Evolutionary conservation across 2,329 filamentous ascomycete species (phyloP).

Genomic region (Penicillium vulpinum): DNA sequence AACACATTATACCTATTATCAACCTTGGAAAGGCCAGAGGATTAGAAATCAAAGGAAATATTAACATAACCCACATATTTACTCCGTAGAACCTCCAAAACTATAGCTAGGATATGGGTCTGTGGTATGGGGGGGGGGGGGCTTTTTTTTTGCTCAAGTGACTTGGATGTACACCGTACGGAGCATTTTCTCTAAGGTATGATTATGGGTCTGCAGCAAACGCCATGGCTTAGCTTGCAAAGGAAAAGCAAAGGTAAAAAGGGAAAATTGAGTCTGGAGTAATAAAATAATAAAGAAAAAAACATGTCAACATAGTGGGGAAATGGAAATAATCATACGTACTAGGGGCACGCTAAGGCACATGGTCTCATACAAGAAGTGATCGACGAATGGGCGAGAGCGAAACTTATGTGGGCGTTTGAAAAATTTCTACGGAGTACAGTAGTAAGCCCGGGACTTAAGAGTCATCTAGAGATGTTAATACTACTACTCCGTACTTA

Average conservation of each 20-base stretch:
- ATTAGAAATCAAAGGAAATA: not conserved
- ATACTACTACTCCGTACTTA: no score
- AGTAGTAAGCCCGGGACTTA: not conserved
- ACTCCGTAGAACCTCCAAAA: not conserved
- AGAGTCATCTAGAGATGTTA: no score
- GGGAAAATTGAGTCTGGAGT: not conserved
- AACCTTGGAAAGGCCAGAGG: no score
- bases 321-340: constrained; percentile 20
- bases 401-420: constrained; percentile 12
- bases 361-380: constrained; percentile 26
- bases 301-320: constrained; percentile 13
- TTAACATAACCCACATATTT: not conserved
- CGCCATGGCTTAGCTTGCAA: constrained; percentile 15
- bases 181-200: not conserved
- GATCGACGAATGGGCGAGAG: constrained; percentile 23
- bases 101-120: not conserved
- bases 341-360: constrained; percentile 27
- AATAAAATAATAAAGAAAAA: constrained; percentile 4
- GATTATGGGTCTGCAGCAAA: not conserved
- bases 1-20: no score
- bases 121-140: no score
- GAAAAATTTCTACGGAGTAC: constrained; percentile 11
- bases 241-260: not conserved
- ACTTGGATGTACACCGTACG: not conserved
- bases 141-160: not conserved